Evolutionary conservation across 345 rosid genomes (phyloP).

Genomic region (Draba incana): DNA sequence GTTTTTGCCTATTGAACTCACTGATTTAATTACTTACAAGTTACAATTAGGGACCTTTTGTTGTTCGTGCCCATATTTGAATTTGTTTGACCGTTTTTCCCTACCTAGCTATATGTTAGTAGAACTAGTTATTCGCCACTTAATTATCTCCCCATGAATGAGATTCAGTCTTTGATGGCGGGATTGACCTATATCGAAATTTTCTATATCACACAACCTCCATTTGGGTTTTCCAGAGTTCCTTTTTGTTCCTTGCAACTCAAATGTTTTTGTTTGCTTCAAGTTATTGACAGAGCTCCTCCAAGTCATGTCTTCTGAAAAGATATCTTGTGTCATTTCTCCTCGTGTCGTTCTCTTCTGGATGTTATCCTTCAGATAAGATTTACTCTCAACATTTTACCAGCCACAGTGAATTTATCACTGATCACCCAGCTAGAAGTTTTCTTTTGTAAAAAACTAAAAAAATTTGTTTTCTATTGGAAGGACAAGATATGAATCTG

Average conservation of each 20-base stretch:
- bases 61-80: background rate
- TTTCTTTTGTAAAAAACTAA: background rate
- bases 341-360: background rate
- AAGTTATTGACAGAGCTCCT: background rate
- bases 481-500: constrained; percentile 30
- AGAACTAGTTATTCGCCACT: background rate
- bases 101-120: background rate
- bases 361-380: background rate
- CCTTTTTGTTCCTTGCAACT: constrained; percentile 2
- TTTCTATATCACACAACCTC: constrained; percentile 7
- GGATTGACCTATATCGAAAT: background rate
- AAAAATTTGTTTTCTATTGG: constrained; percentile 10
- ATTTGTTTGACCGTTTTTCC: background rate
- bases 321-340: background rate
- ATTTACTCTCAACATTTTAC: constrained; percentile 7
- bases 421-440: background rate
- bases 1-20: background rate
- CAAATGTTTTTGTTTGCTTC: background rate
- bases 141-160: constrained; percentile 11
- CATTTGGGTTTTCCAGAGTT: background rate
- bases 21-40: background rate
- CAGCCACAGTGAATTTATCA: background rate
- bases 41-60: background rate
- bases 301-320: constrained; percentile 10
- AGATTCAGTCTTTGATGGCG: constrained; percentile 1